These are phyloP conservation scores for Physcomitrium patens DNA, from an alignment of 225 moss, liverwort and hornwort genomes.

Conservation along the genomic window DNA sequence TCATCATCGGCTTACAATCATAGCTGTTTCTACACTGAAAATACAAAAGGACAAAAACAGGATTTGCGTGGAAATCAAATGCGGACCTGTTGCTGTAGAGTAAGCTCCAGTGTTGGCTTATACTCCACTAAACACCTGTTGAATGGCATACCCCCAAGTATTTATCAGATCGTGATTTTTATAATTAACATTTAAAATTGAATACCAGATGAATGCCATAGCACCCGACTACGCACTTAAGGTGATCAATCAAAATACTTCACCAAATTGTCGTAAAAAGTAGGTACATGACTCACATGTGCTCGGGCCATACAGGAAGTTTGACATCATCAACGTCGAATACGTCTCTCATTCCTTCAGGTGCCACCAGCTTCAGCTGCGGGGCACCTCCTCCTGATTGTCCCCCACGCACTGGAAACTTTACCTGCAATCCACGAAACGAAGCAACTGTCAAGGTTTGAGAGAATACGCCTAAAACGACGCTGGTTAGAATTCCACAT, in stretches of 20 bases:
- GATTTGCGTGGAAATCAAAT: background rate
- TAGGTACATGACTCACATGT: slow-evolving; percentile 56
- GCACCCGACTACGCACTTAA: background rate
- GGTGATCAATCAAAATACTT: background rate
- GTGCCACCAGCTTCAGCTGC: slow-evolving; percentile 65
- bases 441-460: background rate
- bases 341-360: slow-evolving; percentile 54
- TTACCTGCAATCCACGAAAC: slow-evolving; percentile 44
- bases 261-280: background rate
- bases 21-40: slow-evolving; percentile 4
- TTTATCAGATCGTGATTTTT: slow-evolving; percentile 3
- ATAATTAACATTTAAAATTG: background rate
- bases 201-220: background rate
- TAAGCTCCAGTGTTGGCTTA: slow-evolving; percentile 57
- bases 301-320: slow-evolving; percentile 74
- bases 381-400: slow-evolving; percentile 50
- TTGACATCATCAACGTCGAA: slow-evolving; percentile 71
- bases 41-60: slow-evolving; percentile 7
- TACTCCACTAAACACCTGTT: slow-evolving; percentile 77
- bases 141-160: background rate
- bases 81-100: slow-evolving; percentile 59
- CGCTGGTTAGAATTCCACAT: background rate
- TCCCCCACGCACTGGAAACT: slow-evolving; percentile 55
- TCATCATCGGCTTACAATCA: background rate
- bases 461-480: background rate